phyloP scores from a whole-genome alignment of 139 green algal genomes.

The Coelastrella sp. region DNA sequence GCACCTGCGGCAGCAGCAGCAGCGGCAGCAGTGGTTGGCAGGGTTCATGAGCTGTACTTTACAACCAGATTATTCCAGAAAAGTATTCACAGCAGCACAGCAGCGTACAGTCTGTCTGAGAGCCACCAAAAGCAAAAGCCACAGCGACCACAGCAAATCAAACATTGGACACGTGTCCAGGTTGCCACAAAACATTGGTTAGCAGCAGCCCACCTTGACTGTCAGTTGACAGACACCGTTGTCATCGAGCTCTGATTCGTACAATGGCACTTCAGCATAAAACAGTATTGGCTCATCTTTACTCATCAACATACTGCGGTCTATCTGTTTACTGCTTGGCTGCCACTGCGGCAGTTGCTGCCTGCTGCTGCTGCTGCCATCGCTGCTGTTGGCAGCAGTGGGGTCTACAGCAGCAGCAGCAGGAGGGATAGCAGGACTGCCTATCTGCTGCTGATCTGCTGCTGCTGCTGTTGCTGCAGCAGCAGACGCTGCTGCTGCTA shows the following conservation, averaged over 20 bases:
- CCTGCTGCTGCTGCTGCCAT: slow-evolving; percentile 9
- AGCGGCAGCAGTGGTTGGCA: too few species aligned
- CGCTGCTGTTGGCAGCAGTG: background rate
- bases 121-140: too few species aligned
- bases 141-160: too few species aligned
- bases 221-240: slow-evolving; percentile 78
- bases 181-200: too few species aligned
- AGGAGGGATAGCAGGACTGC: background rate
- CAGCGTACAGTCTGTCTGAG: too few species aligned
- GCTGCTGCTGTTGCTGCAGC: background rate
- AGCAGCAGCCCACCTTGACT: slow-evolving; percentile 57
- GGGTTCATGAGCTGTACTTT: too few species aligned
- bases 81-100: too few species aligned
- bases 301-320: slow-evolving; percentile 83
- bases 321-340: slow-evolving; percentile 64
- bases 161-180: too few species aligned
- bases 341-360: slow-evolving; percentile 52
- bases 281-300: slow-evolving; percentile 92
- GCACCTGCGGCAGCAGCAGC: slow-evolving; percentile 1
- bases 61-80: too few species aligned
- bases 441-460: background rate
- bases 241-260: slow-evolving; percentile 95
- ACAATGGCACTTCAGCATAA: slow-evolving; percentile 88
- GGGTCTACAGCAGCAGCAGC: background rate
- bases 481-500: slow-evolving; percentile 2